Conservation (phyloP, 192 early-diverging fungal species). For the Backusella circina region DNA sequence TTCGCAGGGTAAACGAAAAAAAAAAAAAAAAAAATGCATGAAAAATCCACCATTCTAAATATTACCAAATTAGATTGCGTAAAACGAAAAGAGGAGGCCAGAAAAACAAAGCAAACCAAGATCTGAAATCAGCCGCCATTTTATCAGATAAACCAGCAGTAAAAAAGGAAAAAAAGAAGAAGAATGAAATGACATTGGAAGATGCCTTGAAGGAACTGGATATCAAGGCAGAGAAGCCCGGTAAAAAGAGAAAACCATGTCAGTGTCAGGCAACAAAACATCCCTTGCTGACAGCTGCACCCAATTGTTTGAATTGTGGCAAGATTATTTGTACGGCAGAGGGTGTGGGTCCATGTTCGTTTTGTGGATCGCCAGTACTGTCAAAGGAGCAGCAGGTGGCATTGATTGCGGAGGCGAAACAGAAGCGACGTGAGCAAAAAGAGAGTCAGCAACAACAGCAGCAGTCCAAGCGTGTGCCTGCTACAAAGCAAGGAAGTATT, state of each 20-base stretch:
- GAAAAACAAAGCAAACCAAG: background rate
- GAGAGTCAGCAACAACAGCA: slow-evolving; percentile 32
- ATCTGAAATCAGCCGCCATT: background rate
- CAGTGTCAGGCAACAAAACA: slow-evolving; percentile 55
- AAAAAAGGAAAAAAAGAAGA: slow-evolving; percentile 41
- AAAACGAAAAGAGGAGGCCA: background rate
- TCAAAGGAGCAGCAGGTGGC: slow-evolving; percentile 49
- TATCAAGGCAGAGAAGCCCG: slow-evolving; percentile 31
- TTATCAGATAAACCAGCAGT: background rate
- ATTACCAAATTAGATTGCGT: background rate
- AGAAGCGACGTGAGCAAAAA: slow-evolving; percentile 37
- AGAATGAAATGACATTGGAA: slow-evolving; percentile 41
- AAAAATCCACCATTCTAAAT: background rate
- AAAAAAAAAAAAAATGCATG: background rate
- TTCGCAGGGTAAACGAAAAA: background rate
- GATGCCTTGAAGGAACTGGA: slow-evolving; percentile 49
- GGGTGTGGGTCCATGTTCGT: slow-evolving; percentile 52
- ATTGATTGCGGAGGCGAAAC: slow-evolving; percentile 46
- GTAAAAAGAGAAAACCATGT: slow-evolving; percentile 42
- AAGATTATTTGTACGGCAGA: slow-evolving; percentile 57
- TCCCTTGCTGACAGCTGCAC: slow-evolving; percentile 46
- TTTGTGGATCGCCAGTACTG: slow-evolving; percentile 49
- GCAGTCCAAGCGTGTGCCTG: slow-evolving; percentile 18
- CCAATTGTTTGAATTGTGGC: slow-evolving; percentile 56
- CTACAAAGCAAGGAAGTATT: slow-evolving; percentile 10